Base-by-base conservation (phyloP, 2,329 filamentous ascomycete species). In the Amphichorda felina region DNA sequence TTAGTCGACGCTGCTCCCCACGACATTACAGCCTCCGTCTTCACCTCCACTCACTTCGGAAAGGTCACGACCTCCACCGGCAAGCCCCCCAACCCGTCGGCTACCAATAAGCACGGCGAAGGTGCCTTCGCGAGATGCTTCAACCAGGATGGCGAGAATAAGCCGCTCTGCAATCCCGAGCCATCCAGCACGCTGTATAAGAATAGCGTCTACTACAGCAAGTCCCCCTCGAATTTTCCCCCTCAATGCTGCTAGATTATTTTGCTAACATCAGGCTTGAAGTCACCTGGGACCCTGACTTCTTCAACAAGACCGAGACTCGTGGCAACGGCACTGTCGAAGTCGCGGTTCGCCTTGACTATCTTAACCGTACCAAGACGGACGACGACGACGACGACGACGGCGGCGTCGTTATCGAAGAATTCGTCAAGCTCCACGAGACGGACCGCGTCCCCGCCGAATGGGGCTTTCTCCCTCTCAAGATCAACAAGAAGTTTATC, bases 261-360 rank as follows among this genome's bases (percentile, higher is more conserved):
- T n/a, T 4, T 5, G 22, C 19, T 34, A 34, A 34, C 32, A 17
- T 17, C 2, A 14, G n/a, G 14, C 24, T 4, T 30, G 7, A 32
- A 75, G 71, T 75, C 36, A 72, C 68, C 19, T 75, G 71, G 70
- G 70, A 76, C 43, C 57, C 69, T 17, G 53, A 60, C 34, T 68
- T 58, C 52, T 73, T 70, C 56, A 56, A 57, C 45, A 48, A 54
- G 33, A 53, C 57, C 37, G 59, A 62, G 44, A 59, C 55, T 31
- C 42, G 39, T 31, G 35, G 35, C 31, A 35, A 38, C 31, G 30
- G 34, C 41, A 57, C 57, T 43, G 35, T 45, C 19, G 53, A 53
- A 22, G 40, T 48, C 37, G 50, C 51, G 18, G 45, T 60, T 36
- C 60, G 61, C 42, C 52, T 64, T 41, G 60, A 68, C 47, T 51